These are phyloP conservation scores for Ceratocystis albifundus DNA, from an alignment of 2,329 filamentous ascomycete species.

Conservation along the genomic window DNA sequence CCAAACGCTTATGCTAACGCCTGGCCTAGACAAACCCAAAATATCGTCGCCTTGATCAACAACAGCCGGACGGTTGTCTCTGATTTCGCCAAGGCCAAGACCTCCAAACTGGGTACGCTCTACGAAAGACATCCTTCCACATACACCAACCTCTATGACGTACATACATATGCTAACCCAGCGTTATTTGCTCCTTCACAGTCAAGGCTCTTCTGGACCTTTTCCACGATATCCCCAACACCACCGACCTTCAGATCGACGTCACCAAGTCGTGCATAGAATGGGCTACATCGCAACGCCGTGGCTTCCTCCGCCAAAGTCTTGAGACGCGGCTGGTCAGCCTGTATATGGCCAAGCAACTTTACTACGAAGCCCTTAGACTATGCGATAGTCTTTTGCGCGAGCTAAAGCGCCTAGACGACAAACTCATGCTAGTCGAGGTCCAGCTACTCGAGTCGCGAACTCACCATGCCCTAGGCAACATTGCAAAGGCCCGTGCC, in stretches of 20 bases:
- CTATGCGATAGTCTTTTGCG: slow-evolving; percentile 93
- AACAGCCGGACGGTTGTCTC: slow-evolving; percentile 85
- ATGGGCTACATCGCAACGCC: slow-evolving; percentile 90
- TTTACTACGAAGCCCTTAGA: slow-evolving; percentile 91
- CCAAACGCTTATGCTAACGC: background rate
- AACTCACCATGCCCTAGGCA: slow-evolving; percentile 94
- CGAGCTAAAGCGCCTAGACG: slow-evolving; percentile 94
- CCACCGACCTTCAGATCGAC: slow-evolving; percentile 82
- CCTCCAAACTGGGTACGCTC: slow-evolving; percentile 78
- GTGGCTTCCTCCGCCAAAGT: slow-evolving; percentile 93
- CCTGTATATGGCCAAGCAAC: slow-evolving; percentile 93
- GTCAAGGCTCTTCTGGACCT: slow-evolving; percentile 95
- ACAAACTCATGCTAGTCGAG: slow-evolving; percentile 95
- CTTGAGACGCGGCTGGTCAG: slow-evolving; percentile 90
- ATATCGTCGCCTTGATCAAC: slow-evolving; percentile 80
- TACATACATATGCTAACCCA: slow-evolving; percentile 17
- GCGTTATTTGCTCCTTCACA: slow-evolving; percentile 32
- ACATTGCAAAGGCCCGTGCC: slow-evolving; percentile 89
- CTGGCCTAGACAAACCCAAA: slow-evolving; percentile 55
- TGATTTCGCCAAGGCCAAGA: slow-evolving; percentile 97
- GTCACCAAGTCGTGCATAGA: slow-evolving; percentile 99
- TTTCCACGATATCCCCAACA: slow-evolving; percentile 86
- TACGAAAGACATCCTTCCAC: background rate
- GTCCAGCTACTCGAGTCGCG: slow-evolving; percentile 94
- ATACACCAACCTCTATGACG: background rate